Evolutionary conservation across 2,329 filamentous ascomycete genomes (phyloP).

Genomic region (Aureobasidium sp.): DNA sequence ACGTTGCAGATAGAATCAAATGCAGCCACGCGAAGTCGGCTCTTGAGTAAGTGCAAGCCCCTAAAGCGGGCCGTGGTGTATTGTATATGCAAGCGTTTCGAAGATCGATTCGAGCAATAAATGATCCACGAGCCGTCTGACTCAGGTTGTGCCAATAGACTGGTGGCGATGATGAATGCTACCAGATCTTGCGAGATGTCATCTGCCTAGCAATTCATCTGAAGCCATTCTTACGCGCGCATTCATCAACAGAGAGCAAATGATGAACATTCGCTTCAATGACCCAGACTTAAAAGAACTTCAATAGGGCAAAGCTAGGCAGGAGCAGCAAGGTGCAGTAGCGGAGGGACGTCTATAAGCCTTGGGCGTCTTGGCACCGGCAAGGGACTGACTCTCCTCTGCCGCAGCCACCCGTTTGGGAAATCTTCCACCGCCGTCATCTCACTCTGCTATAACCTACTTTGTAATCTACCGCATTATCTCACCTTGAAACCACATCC

Average conservation of each 20-base stretch:
- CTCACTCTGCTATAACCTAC: not conserved
- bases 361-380: not conserved
- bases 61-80: not conserved
- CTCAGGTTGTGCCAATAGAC: not conserved
- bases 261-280: not conserved
- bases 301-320: not conserved
- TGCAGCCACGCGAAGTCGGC: not conserved
- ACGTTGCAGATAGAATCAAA: not conserved
- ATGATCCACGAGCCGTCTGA: not conserved
- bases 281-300: not conserved
- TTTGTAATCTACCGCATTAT: not conserved
- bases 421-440: conserved; percentile 3
- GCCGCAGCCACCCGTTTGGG: not conserved
- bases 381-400: not conserved
- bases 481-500: not conserved
- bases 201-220: not conserved
- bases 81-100: not conserved
- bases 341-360: not conserved
- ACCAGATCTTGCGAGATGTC: not conserved
- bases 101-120: not conserved
- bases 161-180: not conserved
- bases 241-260: not conserved
- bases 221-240: not conserved
- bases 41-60: not conserved
- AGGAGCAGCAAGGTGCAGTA: not conserved